These are phyloP conservation scores for Schoenoplectus tabernaemontani DNA, from an alignment of 202 grass and related monocot genomes.

Conservation along the genomic window DNA sequence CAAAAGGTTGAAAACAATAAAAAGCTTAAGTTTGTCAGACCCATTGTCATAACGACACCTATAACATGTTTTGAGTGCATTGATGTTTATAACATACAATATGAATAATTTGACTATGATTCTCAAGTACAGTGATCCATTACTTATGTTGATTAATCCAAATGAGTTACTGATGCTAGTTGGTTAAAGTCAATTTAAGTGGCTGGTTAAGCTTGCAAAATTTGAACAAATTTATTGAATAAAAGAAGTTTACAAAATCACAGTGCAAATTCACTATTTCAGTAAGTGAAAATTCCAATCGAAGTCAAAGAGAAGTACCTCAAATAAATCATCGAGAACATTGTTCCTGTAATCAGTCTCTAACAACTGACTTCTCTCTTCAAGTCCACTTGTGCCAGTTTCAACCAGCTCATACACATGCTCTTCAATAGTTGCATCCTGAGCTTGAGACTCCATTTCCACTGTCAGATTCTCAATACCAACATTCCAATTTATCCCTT, in stretches of 20 bases:
- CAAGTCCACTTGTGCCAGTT: conserved; percentile 31
- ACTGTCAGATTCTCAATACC: conserved; percentile 38
- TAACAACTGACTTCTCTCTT: conserved; percentile 74
- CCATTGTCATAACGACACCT: neutral
- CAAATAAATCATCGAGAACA: conserved; percentile 94
- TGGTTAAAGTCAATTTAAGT: neutral
- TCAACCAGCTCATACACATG: conserved; percentile 23
- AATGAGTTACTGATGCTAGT: neutral
- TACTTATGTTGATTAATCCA: neutral
- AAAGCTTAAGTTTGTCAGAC: neutral
- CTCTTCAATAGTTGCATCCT: conserved; percentile 13
- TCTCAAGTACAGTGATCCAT: neutral
- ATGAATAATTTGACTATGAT: neutral
- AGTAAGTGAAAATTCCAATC: conserved; percentile 23
- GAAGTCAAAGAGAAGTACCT: conserved; percentile 32
- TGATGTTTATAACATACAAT: neutral
- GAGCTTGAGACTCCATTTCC: conserved; percentile 22
- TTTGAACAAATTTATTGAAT: neutral
- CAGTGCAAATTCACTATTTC: neutral
- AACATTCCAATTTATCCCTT: conserved; percentile 76
- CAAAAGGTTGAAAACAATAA: neutral
- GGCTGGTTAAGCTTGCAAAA: neutral
- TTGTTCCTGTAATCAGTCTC: conserved; percentile 89
- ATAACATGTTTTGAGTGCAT: neutral
- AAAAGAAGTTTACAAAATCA: neutral